Evolutionary conservation across 2,329 filamentous ascomycete species (phyloP).

Genomic region (Sporothrix protearum): DNA sequence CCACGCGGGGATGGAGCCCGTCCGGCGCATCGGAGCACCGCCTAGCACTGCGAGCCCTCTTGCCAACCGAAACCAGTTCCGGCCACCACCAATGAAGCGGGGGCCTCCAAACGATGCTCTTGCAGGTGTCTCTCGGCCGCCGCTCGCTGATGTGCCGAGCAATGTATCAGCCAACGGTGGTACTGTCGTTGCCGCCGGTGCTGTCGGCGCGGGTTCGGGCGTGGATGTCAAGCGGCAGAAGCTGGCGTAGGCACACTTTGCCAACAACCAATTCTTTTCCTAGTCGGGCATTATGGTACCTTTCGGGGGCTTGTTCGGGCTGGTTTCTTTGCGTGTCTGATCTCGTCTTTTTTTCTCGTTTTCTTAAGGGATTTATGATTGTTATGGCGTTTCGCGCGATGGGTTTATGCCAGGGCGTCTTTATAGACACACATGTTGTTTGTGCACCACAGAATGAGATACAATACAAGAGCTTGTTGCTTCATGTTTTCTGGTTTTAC

Average conservation of each 20-base stretch:
- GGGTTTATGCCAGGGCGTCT: background rate
- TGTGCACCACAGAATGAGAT: background rate
- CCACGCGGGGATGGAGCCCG: constrained; percentile 53
- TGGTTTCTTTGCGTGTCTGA: background rate
- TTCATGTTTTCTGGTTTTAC: background rate
- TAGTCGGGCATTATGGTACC: too few species aligned
- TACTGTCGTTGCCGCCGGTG: constrained; percentile 24
- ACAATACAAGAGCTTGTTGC: background rate
- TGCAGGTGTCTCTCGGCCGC: constrained; percentile 38
- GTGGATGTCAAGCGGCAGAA: constrained; percentile 54
- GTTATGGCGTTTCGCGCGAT: background rate
- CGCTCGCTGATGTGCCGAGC: constrained; percentile 50
- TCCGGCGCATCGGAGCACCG: constrained; percentile 58
- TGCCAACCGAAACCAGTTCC: constrained; percentile 56
- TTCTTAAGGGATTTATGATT: background rate
- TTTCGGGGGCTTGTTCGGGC: background rate
- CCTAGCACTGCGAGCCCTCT: constrained; percentile 53
- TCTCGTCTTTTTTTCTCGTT: background rate
- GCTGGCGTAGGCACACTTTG: constrained; percentile 23
- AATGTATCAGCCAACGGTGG: constrained; percentile 38
- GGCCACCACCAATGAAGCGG: constrained; percentile 57
- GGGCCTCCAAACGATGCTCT: constrained; percentile 35
- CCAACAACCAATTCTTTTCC: too few species aligned
- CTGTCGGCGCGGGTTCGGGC: constrained; percentile 31
- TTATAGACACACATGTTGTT: background rate